Evolutionary conservation across 192 early-diverging fungal genomes (phyloP), one percentile per base, ranked within the genome.

Genomic region (Linnemannia elongata): DNA sequence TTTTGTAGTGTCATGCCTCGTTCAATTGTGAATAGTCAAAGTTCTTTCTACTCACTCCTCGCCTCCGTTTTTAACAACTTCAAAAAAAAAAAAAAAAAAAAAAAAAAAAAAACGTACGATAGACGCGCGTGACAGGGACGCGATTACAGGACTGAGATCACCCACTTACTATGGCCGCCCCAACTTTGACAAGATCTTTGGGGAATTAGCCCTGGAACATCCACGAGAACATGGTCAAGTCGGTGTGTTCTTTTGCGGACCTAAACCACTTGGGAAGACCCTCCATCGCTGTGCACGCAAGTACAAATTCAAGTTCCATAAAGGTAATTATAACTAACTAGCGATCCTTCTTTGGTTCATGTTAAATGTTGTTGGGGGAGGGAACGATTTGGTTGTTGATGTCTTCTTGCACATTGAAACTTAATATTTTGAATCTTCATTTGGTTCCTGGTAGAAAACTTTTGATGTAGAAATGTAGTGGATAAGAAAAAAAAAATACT

Each of bases 241-340:
- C 52, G 97, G 97, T 15, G 96, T 97, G 35, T 96, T 97, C 73
- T 97, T 96, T 82, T 97, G 97, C 70, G 97, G 97, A 17, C 96
- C 96, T 17, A 94, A 94, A 72, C 93, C 93, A 33, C 79, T 97
- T 47, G 91, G 91, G 44, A 88, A 90, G 18, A 89, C 89, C 6
- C 90, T 97, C 20, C 94, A 95, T 38, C 78, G 84, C 0, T 81
- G 84, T 30, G 84, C 84, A 6, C 70, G 60, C 41, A 86, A 86
- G 75, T 86, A 86, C 60, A 80, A 86, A 57, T 86, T 86, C 69
- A 81, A 86, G 47, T 86, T 86, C 27, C 84, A 86, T 54, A 86
- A 86, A 81, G 84, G 84, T 86, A 86, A 77, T 38, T 20, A 45
- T 57, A 70, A 49, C 13, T 39, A 75, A 13, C 22, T 36, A 15